phyloP scores from a whole-genome alignment of 352 stramenopile species.

The Phytophthora tubulina region DNA sequence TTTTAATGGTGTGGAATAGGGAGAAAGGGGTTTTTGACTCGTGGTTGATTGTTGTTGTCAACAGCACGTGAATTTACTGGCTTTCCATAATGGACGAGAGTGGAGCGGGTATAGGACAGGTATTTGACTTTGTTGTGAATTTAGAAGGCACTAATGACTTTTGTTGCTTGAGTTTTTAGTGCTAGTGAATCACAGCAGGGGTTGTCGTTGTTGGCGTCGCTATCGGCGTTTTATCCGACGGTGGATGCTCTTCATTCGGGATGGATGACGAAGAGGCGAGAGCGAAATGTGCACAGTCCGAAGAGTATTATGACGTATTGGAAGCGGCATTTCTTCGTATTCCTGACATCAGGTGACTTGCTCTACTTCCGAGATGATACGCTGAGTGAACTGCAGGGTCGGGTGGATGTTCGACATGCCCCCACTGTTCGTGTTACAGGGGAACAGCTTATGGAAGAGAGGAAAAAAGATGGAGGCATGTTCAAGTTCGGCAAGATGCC shows the following conservation, averaged over 20 bases:
- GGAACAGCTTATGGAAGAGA: conserved; percentile 77
- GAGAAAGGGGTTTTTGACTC: background rate
- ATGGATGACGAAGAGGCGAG: conserved; percentile 80
- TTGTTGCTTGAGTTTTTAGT: conserved; percentile 30
- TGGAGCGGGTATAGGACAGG: conserved; percentile 55
- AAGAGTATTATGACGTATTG: conserved; percentile 89
- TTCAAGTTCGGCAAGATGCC: conserved; percentile 80
- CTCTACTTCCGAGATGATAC: conserved; percentile 85
- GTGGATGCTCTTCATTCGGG: conserved; percentile 76
- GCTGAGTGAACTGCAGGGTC: conserved; percentile 73
- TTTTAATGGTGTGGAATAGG: background rate
- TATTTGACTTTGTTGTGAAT: background rate
- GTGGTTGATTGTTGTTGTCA: conserved; percentile 5
- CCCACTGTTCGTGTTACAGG: conserved; percentile 83
- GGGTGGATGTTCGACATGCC: conserved; percentile 81
- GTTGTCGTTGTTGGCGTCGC: conserved; percentile 72
- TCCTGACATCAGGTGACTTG: conserved; percentile 74
- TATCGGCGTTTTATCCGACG: conserved; percentile 81
- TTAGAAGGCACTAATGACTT: background rate
- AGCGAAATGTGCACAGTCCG: conserved; percentile 74
- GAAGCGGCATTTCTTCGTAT: conserved; percentile 87
- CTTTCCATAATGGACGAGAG: conserved; percentile 80
- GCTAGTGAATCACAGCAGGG: conserved; percentile 82
- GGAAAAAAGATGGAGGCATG: conserved; percentile 74
- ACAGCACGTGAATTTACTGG: conserved; percentile 77